Evolutionary conservation across 768 basidiomycete genomes (phyloP).

Genomic region (Phaeotremella fagi): DNA sequence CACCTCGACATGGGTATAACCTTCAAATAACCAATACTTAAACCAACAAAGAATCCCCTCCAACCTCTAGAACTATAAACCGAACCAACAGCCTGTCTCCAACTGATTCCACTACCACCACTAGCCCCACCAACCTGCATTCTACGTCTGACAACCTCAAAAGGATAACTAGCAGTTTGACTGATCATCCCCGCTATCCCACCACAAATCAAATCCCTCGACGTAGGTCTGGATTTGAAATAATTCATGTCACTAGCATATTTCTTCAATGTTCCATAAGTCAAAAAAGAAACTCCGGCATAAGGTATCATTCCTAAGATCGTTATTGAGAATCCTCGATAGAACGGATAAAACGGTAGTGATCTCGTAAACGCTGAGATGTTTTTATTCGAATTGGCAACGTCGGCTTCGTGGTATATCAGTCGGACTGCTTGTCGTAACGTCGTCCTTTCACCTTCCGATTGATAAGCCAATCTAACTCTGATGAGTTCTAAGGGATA

Average conservation of each 20-base stretch:
- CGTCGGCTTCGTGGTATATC: constrained; percentile 64
- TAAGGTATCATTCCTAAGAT: constrained; percentile 90
- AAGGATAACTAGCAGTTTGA: constrained; percentile 89
- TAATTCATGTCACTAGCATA: constrained; percentile 49
- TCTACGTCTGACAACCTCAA: constrained; percentile 82
- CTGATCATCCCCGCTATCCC: constrained; percentile 77
- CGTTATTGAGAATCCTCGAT: constrained; percentile 94
- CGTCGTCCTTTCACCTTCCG: constrained; percentile 52
- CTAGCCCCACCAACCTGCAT: constrained; percentile 94
- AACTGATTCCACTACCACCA: constrained; percentile 61
- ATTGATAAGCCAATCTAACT: constrained; percentile 89
- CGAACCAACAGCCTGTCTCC: constrained; percentile 67
- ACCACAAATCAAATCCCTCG: constrained; percentile 73
- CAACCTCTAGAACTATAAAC: constrained; percentile 69
- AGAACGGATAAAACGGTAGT: constrained; percentile 62
- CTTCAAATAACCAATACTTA: constrained; percentile 88
- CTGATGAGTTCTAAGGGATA: constrained; percentile 94
- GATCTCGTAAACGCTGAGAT: constrained; percentile 39
- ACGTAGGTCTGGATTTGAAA: constrained; percentile 48
- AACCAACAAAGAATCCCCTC: constrained; percentile 85
- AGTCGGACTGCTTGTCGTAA: constrained; percentile 52
- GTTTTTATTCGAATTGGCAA: constrained; percentile 19
- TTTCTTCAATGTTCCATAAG: constrained; percentile 68
- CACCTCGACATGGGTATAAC: constrained; percentile 81
- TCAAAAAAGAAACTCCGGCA: constrained; percentile 88